Evolutionary conservation across 345 rosid genomes (phyloP), one percentile per base, ranked within the genome.

Genomic region (Ailanthus altissimus): DNA sequence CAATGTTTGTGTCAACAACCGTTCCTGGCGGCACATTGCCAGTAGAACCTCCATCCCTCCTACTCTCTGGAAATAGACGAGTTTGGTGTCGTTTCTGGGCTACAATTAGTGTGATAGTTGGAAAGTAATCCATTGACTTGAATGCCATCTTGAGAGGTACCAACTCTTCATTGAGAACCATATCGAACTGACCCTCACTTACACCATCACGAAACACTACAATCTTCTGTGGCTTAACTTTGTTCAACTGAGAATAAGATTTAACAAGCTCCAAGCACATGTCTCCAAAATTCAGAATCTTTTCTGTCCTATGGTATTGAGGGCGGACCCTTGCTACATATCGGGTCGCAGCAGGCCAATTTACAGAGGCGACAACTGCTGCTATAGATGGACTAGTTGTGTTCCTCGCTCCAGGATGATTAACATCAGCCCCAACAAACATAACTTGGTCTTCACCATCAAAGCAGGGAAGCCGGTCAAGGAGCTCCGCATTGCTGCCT

Each of bases 351-450:
- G 86, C 91, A 6, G 99, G 99, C 96, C 99, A 95, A 70, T 93
- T 95, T 15, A 93, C 56, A 3, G 93, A 90, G 3, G 90, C 95
- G 4, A 95, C 97, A 23, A 95, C 96, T 42, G 98, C 97, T 61
- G 92, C 97, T 25, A 95, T 86, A 6, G 98, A 93, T 11, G 97
- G 98, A 76, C 93, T 91, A 21, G 78, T 82, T n/a, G 32, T 79
- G 83, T 88, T 80, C 14, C 62, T 72, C 9, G 93, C 70, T 25
- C 80, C 88, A 23, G 99, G 98, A 83, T 94, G 99, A 81, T 93
- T 94, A 28, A 93, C 99, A 81, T 94, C 98, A 59, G 96, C 98
- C 10, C 99, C 99, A 0, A 94, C 74, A 54, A 91, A 94, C 97
- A 94, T 94, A 38, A 90, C 97, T 67, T 85, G 81, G 60, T 78